A percentile compares a stretch with the other conserved stretches of the same genome.
Evolutionary conservation across 139 green algal species (phyloP).

Genomic region (Picochlorum sp.): DNA sequence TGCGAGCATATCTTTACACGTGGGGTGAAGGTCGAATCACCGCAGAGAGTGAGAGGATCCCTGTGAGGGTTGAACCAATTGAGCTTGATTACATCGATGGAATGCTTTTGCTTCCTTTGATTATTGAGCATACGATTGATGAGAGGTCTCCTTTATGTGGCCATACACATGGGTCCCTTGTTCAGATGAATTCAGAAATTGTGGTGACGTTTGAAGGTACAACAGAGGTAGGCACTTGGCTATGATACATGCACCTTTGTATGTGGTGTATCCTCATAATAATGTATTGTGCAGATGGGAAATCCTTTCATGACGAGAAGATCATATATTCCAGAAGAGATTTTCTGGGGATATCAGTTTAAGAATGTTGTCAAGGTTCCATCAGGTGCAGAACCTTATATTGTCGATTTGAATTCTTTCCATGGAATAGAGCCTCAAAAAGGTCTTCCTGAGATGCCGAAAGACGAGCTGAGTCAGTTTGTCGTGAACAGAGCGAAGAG

Average conservation of each 20-base stretch:
- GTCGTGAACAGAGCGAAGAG: slow-evolving; percentile 42
- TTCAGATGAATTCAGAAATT: slow-evolving; percentile 59
- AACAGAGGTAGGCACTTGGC: slow-evolving; percentile 37
- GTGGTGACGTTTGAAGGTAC: slow-evolving; percentile 73
- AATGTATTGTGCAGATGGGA: slow-evolving; percentile 21
- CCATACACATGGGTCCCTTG: slow-evolving; percentile 55
- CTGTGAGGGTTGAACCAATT: slow-evolving; percentile 32
- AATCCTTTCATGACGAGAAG: background rate
- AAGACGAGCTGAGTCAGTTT: slow-evolving; percentile 35
- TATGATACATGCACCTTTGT: too few relatives aligned
- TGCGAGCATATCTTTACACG: slow-evolving; percentile 53
- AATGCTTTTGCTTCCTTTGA: slow-evolving; percentile 71
- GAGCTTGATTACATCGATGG: slow-evolving; percentile 53
- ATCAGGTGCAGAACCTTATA: slow-evolving; percentile 27
- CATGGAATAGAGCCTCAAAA: slow-evolving; percentile 68
- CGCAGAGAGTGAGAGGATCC: slow-evolving; percentile 70
- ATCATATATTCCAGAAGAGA: slow-evolving; percentile 52
- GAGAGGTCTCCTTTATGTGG: slow-evolving; percentile 70
- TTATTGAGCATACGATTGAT: slow-evolving; percentile 80
- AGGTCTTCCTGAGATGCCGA: slow-evolving; percentile 35
- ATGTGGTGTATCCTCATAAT: too few relatives aligned
- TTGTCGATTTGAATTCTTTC: slow-evolving; percentile 62
- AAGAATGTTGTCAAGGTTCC: slow-evolving; percentile 36
- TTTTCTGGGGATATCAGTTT: slow-evolving; percentile 71
- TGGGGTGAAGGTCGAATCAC: slow-evolving; percentile 60